These are phyloP conservation scores for thale cress (Arabidopsis thaliana) DNA, from an alignment of 345 rosid species.

Conservation along the genomic window TAIR10.1 NC_003074.8:21442001-21442500, in stretches of 20 bases:
- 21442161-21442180: background rate
- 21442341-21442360: no score
- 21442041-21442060: slow-evolving; percentile 17
- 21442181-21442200: background rate
- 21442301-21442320: no score
- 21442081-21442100: background rate
- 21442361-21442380: no score
- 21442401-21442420: no score
- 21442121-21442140: background rate
- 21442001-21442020: slow-evolving; percentile 28
- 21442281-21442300: background rate
- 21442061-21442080: background rate
- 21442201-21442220: background rate
- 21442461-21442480: no score
- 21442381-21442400: no score
- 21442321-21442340: no score
- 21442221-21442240: background rate
- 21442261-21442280: background rate
- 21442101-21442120: background rate
- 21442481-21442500: no score
- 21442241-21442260: background rate
- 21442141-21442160: background rate
- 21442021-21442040: slow-evolving; percentile 30
- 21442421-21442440: no score
- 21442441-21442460: no score